Evolutionary conservation across 2,329 filamentous ascomycete species (phyloP), one percentile per base, ranked within the genome.

Genomic region (Ceratocystiopsis sp.): DNA sequence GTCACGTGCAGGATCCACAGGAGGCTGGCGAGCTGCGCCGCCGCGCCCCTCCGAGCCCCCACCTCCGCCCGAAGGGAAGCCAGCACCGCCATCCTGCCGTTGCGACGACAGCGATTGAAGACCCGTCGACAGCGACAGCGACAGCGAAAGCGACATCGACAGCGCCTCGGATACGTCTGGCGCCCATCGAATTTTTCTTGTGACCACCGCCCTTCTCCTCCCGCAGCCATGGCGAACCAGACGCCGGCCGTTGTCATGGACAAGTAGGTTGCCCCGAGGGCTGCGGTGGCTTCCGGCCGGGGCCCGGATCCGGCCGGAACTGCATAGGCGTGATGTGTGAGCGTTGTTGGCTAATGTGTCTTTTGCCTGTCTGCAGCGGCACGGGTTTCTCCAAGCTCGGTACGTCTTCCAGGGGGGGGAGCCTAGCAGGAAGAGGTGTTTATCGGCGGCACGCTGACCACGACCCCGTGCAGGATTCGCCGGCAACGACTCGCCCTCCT

Each of bases 221-320:
- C 42, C 47, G 52, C 56, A 60, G 69, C 60, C 56, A 98, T 98
- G 91, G 89, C 91, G 61, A 82, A 83, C 69, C 89, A 96, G 78
- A 96, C 91, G 61, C 91, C 91, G 57, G 91, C 91, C 84, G 91
- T 98, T 95, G 91, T 98, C 85, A 98, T 98, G 89, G 91, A 98
- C 91, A 98, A 98, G 91, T 95, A 80, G 67, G 85, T 74, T 42
- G 25, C 25, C 10, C 25, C 5, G 16, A 14, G 16, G 19, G 16
- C 13, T 29, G 25, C 4, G 21, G 21, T 21, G 34, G 34, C 25
- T 21, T 37, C n/a, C 21, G 16, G 15, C 29, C 42, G 29, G 35
- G 35, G 25, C 25, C 25, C 25, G 25, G 25, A 29, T 29, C 25
- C 10, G 7, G 25, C 25, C 25, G 9, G 25, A 29, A 8, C 10